Percentiles rank a stretch among this genome's conserved stretches.
Evolutionary conservation across 2,329 filamentous ascomycete genomes (phyloP).

Genomic region (Zasmidium citrigriseum): DNA sequence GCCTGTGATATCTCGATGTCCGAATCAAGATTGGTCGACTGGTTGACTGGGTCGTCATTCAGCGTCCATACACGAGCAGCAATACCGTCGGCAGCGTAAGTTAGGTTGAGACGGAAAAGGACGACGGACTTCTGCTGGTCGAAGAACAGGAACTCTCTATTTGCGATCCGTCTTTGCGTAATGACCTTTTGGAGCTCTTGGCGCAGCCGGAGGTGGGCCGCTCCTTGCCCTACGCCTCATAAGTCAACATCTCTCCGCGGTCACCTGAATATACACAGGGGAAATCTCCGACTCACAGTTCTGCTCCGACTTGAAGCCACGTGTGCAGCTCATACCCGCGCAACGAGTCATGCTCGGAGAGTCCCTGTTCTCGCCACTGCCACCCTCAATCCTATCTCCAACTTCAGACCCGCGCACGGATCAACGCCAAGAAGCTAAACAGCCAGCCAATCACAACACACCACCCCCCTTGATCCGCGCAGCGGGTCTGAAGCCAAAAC

Average conservation of each 20-base stretch:
- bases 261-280: too few relatives aligned
- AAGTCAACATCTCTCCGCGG: too few relatives aligned
- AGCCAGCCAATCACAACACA: too few relatives aligned
- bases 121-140: not conserved
- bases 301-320: too few relatives aligned
- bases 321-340: too few relatives aligned
- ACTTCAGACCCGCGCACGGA: too few relatives aligned
- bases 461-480: too few relatives aligned
- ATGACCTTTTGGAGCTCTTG: not conserved
- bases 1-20: not conserved
- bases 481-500: not conserved
- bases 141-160: not conserved
- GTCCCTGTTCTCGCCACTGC: too few relatives aligned
- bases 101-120: not conserved
- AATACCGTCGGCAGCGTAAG: not conserved
- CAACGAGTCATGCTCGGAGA: too few relatives aligned
- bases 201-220: not conserved
- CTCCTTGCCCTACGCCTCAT: not conserved
- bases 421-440: too few relatives aligned
- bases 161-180: not conserved
- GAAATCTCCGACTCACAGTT: too few relatives aligned
- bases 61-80: not conserved
- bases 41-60: not conserved
- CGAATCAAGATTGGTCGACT: not conserved
- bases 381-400: too few relatives aligned